phyloP scores from a whole-genome alignment of 176 grass and related monocot species.

The Neostapfia colusana region DNA sequence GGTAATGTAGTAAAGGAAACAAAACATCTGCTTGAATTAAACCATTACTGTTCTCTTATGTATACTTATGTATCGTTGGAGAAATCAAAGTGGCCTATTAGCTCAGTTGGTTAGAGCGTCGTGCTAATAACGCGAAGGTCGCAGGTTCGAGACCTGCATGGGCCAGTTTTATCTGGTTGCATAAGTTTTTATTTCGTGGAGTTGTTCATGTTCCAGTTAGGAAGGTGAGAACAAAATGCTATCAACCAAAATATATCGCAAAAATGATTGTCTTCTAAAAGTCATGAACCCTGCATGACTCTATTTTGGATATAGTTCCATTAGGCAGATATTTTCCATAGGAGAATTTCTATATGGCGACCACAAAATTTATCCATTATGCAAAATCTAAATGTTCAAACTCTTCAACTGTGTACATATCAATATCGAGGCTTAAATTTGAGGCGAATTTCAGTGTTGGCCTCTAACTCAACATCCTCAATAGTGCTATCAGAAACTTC shows the following conservation, averaged over 20 bases:
- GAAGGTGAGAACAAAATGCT: not conserved
- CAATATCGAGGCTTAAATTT: too few species aligned
- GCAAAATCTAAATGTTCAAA: too few species aligned
- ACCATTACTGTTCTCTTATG: too few species aligned
- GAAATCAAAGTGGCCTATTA: conserved; percentile 42
- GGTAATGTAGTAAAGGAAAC: conserved; percentile 29
- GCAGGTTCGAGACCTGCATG: conserved; percentile 67
- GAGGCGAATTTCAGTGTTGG: too few species aligned
- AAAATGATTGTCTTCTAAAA: not conserved
- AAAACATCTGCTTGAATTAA: not conserved
- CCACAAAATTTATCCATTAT: too few species aligned
- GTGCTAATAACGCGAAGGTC: conserved; percentile 95
- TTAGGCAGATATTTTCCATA: too few species aligned
- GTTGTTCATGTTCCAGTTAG: not conserved
- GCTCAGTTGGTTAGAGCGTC: conserved; percentile 85
- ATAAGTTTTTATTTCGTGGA: too few species aligned
- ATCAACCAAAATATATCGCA: not conserved
- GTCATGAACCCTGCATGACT: too few species aligned
- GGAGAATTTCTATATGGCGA: too few species aligned
- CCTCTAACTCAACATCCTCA: not conserved
- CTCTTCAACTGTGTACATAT: too few species aligned
- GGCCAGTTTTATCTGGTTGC: conserved; percentile 36
- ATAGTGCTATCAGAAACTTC: conserved; percentile 5
- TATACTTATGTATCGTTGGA: too few species aligned
- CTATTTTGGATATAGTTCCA: too few species aligned